Base-by-base conservation (phyloP, 1,139 yeast species). In the Yamadazyma friedrichii region DNA sequence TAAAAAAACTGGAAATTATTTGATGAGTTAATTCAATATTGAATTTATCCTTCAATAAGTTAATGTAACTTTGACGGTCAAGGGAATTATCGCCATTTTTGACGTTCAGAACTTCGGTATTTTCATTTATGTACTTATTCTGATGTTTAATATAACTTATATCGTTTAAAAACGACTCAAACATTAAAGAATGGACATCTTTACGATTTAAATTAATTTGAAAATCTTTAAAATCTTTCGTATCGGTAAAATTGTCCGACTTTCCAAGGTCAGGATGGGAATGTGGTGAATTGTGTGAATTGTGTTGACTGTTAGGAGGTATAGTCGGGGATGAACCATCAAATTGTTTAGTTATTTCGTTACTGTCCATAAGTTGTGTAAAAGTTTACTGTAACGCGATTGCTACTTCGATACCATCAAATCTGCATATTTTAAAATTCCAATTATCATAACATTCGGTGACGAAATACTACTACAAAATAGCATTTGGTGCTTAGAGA, bases 61-160 rank as follows among this genome's bases (percentile, higher is more conserved):
- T 11, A 2, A 39, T 31, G 16, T 30, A 39, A 9, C 15, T 10
- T 16, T 39, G 35, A 8, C 34, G 24, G 17, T 38, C 16, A 10
- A 20, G 31, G n/a, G 16, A 6, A 5, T 20, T 15, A 10, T 20
- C 28, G 25, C 31, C 29, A 12, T 12, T 20, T 10, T 12, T 25
- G 10, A 9, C 2, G 6, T 10, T n/a, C 4, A 2, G 15, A 26
- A n/a, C 6, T 6, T 22, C 3, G 38, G 8, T 25, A 25, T 25
- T 44, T 40, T 55, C 59, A 29, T 48, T 51, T 31, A 64, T 49
- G 45, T 49, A 60, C 27, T 53, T 51, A 30, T 47, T 46, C 27
- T 62, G 64, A 39, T 57, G 57, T 27, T 55, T 40, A 15, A 51
- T 52, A 42, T 60, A 59, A 48, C 57, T 56, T 31, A 63, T 53